Base-by-base conservation (phyloP, 1,284 basidiomycete genomes). In the Ustilago tritici region DNA sequence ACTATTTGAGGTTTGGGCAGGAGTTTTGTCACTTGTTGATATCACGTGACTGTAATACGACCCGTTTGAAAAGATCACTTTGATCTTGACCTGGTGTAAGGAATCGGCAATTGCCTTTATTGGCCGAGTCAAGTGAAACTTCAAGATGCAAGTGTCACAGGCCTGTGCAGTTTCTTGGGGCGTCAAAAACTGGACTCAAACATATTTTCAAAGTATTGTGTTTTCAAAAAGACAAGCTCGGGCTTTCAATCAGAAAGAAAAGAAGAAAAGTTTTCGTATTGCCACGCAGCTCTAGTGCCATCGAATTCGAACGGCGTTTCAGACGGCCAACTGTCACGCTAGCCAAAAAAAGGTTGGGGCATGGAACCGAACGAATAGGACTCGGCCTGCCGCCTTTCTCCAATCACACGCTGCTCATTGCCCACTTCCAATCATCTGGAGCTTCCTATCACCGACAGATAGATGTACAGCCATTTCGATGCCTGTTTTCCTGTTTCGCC, bases 361-460 rank as follows among this genome's bases (percentile, higher is more conserved):
- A 32, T 50, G 28, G 31, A 50, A 14, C 28, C 43, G 43, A 46
- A 15, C 43, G 43, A 46, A 50, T 6, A 31, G 23, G 31, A 28
- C 49, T 50, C 32, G 28, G 49, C 49, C 49, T 14, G n/a, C 11
- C 23, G 10, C 12, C 28, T 19, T 28, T 50, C 49, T 50, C 59
- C 59, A 61, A 61, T 61, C 49, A 61, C 31, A 54, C 9, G 31
- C 31, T 19, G 31, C 28, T n/a, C 59, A 61, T 61, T 61, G 35
- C 23, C 28, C 31, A 50, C 12, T 31, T 28, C 28, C 6, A 32
- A 2, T 50, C 10, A 4, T 28, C 28, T 50, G 7, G 49, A 23
- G 28, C 49, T 31, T 50, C 15, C 15, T 50, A 6, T 31, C 46
- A 28, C 23, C 23, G 23, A 28, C 23, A 28, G 23, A 28, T 28